A percentile compares a stretch with the other conserved stretches of the same genome.
phyloP scores from a whole-genome alignment of 2,329 filamentous ascomycete genomes.

The Xylaria sp. region DNA sequence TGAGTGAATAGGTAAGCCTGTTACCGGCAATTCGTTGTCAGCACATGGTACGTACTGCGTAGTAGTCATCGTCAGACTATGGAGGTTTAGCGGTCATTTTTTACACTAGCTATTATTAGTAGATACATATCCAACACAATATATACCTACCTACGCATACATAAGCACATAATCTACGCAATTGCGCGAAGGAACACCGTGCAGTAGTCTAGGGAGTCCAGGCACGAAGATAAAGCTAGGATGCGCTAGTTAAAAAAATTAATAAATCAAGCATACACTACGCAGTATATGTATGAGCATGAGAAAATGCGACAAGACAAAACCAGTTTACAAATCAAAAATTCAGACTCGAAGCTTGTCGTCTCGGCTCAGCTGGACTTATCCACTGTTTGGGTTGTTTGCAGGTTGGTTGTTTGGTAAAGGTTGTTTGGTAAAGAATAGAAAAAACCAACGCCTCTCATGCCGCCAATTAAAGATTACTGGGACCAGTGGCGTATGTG shows the following conservation, averaged over 20 bases:
- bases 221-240: constrained; percentile 7
- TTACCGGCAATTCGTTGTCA: constrained; percentile 14
- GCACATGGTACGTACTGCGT: too few species aligned
- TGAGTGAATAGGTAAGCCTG: background rate
- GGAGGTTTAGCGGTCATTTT: background rate
- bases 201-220: background rate
- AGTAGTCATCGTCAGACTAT: constrained; percentile 23
- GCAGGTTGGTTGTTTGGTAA: too few species aligned
- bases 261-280: background rate
- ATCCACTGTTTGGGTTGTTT: background rate
- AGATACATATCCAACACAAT: background rate
- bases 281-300: background rate
- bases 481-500: background rate
- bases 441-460: background rate
- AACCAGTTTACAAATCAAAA: background rate
- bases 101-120: constrained; percentile 3
- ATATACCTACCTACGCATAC: background rate
- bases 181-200: constrained; percentile 24
- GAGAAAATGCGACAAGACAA: background rate
- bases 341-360: background rate
- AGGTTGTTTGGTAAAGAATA: background rate
- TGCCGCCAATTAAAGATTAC: background rate
- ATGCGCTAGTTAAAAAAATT: background rate
- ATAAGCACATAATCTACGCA: constrained; percentile 9
- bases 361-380: background rate